Evolutionary conservation across 1,284 basidiomycete genomes (phyloP).

Genomic region (Phellinidium pouzarii): DNA sequence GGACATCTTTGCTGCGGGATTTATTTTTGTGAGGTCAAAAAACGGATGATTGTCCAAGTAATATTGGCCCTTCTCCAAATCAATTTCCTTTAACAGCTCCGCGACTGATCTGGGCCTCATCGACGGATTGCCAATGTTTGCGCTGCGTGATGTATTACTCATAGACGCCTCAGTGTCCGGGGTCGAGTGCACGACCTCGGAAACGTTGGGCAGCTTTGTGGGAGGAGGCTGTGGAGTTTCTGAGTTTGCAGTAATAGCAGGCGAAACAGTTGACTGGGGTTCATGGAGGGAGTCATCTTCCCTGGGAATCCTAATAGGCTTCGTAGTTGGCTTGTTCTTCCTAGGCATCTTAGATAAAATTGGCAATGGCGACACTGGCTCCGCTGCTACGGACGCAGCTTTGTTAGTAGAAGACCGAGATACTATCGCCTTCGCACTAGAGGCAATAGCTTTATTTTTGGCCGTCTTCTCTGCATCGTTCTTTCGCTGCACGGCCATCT

Average conservation of each 20-base stretch:
- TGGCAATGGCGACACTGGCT: slow-evolving; percentile 49
- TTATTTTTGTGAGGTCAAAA: slow-evolving; percentile 64
- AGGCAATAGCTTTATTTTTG: slow-evolving; percentile 25
- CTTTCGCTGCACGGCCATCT: slow-evolving; percentile 25
- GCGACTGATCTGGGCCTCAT: slow-evolving; percentile 45
- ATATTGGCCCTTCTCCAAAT: slow-evolving; percentile 51
- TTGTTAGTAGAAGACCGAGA: slow-evolving; percentile 17
- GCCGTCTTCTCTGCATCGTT: slow-evolving; percentile 25
- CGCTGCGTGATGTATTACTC: slow-evolving; percentile 52
- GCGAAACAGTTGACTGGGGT: slow-evolving; percentile 37
- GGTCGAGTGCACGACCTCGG: slow-evolving; percentile 8
- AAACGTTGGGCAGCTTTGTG: slow-evolving; percentile 24
- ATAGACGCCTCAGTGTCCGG: slow-evolving; percentile 35
- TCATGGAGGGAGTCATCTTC: slow-evolving; percentile 48
- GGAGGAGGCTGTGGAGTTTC: slow-evolving; percentile 36
- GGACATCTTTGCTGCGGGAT: slow-evolving; percentile 66
- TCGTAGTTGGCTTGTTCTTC: slow-evolving; percentile 63
- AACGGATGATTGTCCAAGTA: slow-evolving; percentile 63
- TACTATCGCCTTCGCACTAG: slow-evolving; percentile 23
- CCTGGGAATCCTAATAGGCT: slow-evolving; percentile 50
- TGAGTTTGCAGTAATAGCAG: slow-evolving; percentile 33
- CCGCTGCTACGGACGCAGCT: slow-evolving; percentile 23
- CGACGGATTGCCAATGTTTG: slow-evolving; percentile 38
- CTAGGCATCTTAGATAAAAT: slow-evolving; percentile 74
- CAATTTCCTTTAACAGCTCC: slow-evolving; percentile 59